Evolutionary conservation across 441 rosid genomes (phyloP), one percentile per base, ranked within the genome.

Genomic region (Theobroma grandiflorum): DNA sequence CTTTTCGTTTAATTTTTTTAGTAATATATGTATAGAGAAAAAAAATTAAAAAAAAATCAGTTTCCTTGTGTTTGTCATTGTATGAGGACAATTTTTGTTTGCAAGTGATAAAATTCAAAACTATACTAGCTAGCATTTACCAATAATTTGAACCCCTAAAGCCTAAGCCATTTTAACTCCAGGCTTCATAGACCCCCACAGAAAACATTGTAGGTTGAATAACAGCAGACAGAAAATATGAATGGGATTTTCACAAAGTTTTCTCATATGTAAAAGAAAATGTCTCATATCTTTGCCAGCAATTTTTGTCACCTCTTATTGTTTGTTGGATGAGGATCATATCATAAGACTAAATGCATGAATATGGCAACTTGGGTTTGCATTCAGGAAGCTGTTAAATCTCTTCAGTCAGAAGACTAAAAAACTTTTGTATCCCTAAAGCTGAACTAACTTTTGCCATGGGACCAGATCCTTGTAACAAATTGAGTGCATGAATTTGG

Each of bases 401-500:
- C 20, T 11, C 15, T 58, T 58, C 53, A 59, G 42, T 64, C 7
- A 47, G 38, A 47, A 7, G 53, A 58, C 40, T 58, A 18, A 7
- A 40, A 57, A 14, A 40, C 52, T 58, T 58, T 38, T 22, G 67
- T 40, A 22, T 42, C 77, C 77, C 66, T 38, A 58, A 74, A 74
- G 67, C 77, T 42, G 8, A 58, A 74, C 55, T 14, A 40, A 6
- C 38, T 4, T 37, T 14, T 26, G 53, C n/a, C 5, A 58, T 22
- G 67, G 67, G 81, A 35, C 66, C 62, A 53, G 38, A 47, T 22
- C 66, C 14, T 66, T 42, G 80, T 61, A 49, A 8, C 45, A 16
- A 4, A 26, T 61, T 45, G 78, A 80, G 79, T 81, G 79, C 81
- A 82, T 76, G 81, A 59, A 83, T 16, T 33, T 72, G 69, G 16